Base-by-base conservation (phyloP, 805 yeast species). In the Ogataea trehaloabstinens region DNA sequence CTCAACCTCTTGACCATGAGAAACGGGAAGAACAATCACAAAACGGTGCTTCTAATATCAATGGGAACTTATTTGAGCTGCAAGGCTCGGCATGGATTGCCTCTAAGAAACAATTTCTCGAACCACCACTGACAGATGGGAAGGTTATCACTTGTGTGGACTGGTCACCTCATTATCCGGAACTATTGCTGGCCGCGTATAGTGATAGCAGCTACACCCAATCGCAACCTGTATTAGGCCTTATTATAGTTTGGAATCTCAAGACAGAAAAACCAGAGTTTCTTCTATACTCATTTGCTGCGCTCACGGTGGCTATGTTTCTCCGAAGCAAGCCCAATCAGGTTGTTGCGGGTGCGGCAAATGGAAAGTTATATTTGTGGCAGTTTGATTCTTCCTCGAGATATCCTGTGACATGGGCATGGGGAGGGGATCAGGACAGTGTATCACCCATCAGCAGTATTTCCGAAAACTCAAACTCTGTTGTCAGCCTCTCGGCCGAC, bases 321-420 rank as follows among this genome's bases (percentile, higher is more conserved):
- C 70, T 73, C 21, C 51, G 51, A 8, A 44, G 55, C 12, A 59
- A 64, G 17, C 55, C 72, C 2, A 60, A 64, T 34, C 62, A 67
- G 35, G 56, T 79, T 1, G 53, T 74, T 19, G 81, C 71, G 0
- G 78, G 82, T 0, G 64, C 76, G 4, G 51, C 52, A 13, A 71
- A 72, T 48, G 84, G 85, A 0, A 66, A 66, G 35, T 32, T 78
- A 1, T 70, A 68, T n/a, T 55, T 73, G 6, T 78, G 81, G 80
- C 74, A 76, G 25, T 48, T 58, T 31, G 40, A 46, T 44, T 71
- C 59, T 3, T 8, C 22, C n/a, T 49, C 61, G n/a, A 42, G 55
- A 33, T 56, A 50, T 32, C 63, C 61, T 3, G 39, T 46, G 10
- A 32, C 51, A 6, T 31, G 51, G 11, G 40, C 49, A 4, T 10